Percentiles rank a stretch among this genome's conserved stretches.
phyloP scores from a whole-genome alignment of 352 stramenopile species.

The Phytophthora idaei region DNA sequence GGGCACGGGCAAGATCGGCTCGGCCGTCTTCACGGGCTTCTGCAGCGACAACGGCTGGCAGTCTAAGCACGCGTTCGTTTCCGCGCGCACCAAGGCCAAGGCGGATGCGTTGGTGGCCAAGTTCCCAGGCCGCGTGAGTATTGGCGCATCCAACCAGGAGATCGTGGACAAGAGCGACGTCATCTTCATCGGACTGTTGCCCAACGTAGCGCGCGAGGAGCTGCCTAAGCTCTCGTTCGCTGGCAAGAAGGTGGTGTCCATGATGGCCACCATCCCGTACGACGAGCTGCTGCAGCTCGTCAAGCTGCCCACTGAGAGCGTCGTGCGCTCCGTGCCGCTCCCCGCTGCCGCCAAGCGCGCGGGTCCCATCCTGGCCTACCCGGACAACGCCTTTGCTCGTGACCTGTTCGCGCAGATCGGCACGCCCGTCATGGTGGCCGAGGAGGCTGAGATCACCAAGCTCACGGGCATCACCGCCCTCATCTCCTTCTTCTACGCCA shows the following conservation, averaged over 20 bases:
- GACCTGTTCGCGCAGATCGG: slow-evolving; percentile 80
- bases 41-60: slow-evolving; percentile 81
- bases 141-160: slow-evolving; percentile 75
- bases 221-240: slow-evolving; percentile 75
- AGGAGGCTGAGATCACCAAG: slow-evolving; percentile 84
- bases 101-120: slow-evolving; percentile 72
- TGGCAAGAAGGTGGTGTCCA: slow-evolving; percentile 78
- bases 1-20: slow-evolving; percentile 89
- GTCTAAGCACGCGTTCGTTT: slow-evolving; percentile 75
- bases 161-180: slow-evolving; percentile 86
- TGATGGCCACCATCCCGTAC: slow-evolving; percentile 91
- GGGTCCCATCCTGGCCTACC: slow-evolving; percentile 82
- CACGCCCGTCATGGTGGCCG: slow-evolving; percentile 82
- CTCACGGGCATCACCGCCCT: slow-evolving; percentile 85
- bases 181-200: slow-evolving; percentile 82
- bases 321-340: slow-evolving; percentile 82
- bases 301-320: slow-evolving; percentile 66
- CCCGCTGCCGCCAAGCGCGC: slow-evolving; percentile 75
- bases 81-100: slow-evolving; percentile 75
- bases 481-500: slow-evolving; percentile 89
- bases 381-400: slow-evolving; percentile 67
- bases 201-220: slow-evolving; percentile 69
- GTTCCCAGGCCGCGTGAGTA: slow-evolving; percentile 71
- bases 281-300: slow-evolving; percentile 80
- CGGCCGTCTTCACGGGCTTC: slow-evolving; percentile 81